Base-by-base conservation (phyloP, 2,329 filamentous ascomycete species). In the Xylogone sp. region DNA sequence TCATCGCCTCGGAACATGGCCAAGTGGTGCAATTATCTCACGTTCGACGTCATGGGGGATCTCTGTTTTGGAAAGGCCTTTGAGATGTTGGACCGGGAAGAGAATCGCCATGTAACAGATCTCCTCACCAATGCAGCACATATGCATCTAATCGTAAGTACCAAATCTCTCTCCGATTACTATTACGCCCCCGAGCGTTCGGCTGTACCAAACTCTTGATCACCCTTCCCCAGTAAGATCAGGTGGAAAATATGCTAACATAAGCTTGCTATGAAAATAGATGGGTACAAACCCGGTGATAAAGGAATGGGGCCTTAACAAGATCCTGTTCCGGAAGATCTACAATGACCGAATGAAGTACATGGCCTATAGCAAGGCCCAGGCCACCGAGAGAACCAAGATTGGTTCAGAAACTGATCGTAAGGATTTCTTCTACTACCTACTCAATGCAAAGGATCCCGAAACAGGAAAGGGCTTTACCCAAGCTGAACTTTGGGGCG, bases 361-460 rank as follows among this genome's bases (percentile, higher is more conserved):
- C 65, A 87, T 89, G 78, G 76, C 78, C 48, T 88, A 88, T 69
- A 86, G 83, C 67, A 83, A 84, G 46, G 72, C 75, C 2, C 86
- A 88, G 68, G 76, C 87, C 42, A 77, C 77, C 13, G 81, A 88
- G 61, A 78, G 86, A 21, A 87, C 84, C 46, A 81, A 83, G 54
- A 71, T 86, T 21, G 84, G 84, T 22, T 57, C 82, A 80, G 57
- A 83, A 18, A 59, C 58, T 78, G 45, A 83, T 82, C 60, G 86
- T 29, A 82, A 84, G 51, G 87, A 90, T 64, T 89, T 90, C 72
- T 89, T 90, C 71, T 84, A 88, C 68, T 84, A 89, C 66, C 76
- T 90, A 10, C 77, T 90, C 53, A 84, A 84, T 62, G 86, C 86
- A 7, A 79, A 80, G 39, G 86, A 90, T 58, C 84, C 85, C 12